Base-by-base conservation (phyloP, 768 basidiomycete genomes). In the Leucogyrophana mollusca region DNA sequence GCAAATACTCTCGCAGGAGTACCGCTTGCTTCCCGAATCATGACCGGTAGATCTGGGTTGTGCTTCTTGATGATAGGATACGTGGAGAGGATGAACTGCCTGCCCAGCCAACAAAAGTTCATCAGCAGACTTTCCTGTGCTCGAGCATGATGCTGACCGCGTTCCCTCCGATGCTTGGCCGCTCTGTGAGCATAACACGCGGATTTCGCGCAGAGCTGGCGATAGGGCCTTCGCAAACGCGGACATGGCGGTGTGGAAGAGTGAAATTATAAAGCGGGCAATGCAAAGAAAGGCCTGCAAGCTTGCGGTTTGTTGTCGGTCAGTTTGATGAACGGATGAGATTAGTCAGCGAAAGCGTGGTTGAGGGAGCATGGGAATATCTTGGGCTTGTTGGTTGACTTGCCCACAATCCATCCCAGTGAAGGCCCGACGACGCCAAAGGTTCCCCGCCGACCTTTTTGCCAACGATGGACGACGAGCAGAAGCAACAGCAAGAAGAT, bases 1-100 rank as follows among this genome's bases (percentile, higher is more conserved):
- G 87, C 90, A 76, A 91, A 93, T 38, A 79, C 80, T 59, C 90
- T 76, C 51, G 89, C 89, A 30, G 87, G 88, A 7, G 87, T 90
- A 30, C 83, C 87, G 43, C 70, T 72, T 13, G 88, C 90, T 68
- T 90, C 87, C 56, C 90, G 77, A 57, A 92, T 87, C 56, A 92
- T 65, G 30, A 90, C 76, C 14, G 89, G 90, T n/a, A 93, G 70
- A 68, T 93, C 84, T 32, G 90, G 90, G 61, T 93, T 93, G 65
- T 85, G 71, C 62, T 87, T 77, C 71, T 92, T 91, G 59, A 91
- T 79, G 43, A 73, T 55, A 4, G 86, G 80, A 60, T 92, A 91
- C 52, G 82, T 78, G 21, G 87, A 76, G 34, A 82, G 64, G 58
- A 93, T 79, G 68, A 91, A 93, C 68, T 90, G 82, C 55, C 91